Base-by-base conservation (phyloP, 176 grass and related monocot genomes). In the Bolboschoenus planiculmis region DNA sequence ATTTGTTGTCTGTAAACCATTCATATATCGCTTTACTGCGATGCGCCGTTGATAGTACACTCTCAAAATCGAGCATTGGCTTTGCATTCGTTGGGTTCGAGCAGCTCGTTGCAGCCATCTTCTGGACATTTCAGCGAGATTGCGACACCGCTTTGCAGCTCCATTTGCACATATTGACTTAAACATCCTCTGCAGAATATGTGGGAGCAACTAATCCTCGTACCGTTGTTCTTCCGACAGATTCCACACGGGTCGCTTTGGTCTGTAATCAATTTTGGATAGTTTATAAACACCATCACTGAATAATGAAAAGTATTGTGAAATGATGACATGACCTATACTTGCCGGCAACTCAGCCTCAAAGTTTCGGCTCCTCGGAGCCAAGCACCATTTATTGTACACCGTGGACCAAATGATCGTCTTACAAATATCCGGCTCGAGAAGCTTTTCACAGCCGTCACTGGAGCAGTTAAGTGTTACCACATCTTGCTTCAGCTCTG, bases 161-260 rank as follows among this genome's bases (percentile, higher is more conserved):
- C 33, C 1, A 10, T 40, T 71, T 71, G 14, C 33, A 71, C 36
- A 40, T 71, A 71, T 36, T n/a, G 16, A 40, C 36, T 71, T 40
- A 71, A 71, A 71, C 65, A 40, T 37, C 40, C 65, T 16, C 4
- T 71, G 65, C 65, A 71, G 18, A 71, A 71, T 71, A 20, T 71
- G 65, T 71, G 65, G 1, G 65, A 71, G 31, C 65, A 71, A 37
- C 34, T 10, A 18, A 71, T 39, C 30, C 10, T 71, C 10, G 10
- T 71, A 40, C 65, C 65, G 5, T 36, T 34, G 36, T 40, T 71
- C 8, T 39, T 71, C 7, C 20, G 31, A n/a, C 64, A 70, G 18
- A 70, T 70, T 10, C 16, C 11, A 2, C 64, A 70, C 36, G 13
- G 64, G 21, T 58, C 26, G 21, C 56, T 15, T 21, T 26, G n/a